Base-by-base conservation (phyloP, 768 basidiomycete species). In the Kwoniella europaea region DNA sequence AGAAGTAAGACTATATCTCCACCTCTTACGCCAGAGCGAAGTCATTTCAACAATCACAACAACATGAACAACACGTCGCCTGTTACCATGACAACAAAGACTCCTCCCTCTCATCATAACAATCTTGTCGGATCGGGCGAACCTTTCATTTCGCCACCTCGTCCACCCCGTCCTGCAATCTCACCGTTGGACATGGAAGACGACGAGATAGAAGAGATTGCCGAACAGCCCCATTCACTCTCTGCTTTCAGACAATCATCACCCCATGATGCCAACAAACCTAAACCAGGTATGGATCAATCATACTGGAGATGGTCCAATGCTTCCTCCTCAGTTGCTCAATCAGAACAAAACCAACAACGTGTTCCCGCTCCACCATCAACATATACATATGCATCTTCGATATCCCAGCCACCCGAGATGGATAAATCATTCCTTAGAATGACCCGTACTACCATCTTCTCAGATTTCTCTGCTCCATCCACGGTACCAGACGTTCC, bases 401-500 rank as follows among this genome's bases (percentile, higher is more conserved):
- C 59, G 9, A 22, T 46, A 2, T 58, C 69, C 5, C n/a, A 43
- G 18, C 59, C 53, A 12, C 53, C 43, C 10, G 67, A 68, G 12
- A 53, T 10, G 24, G 60, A 68, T 44, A 59, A 60, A 3, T 70
- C 68, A 3, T 70, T 64, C 46, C 50, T 70, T 2, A 29, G 68
- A 10, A 46, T 70, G 56, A 64, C 68, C 18, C 35, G 68, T 16
- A 70, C 63, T 0, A 70, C 68, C 22, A 57, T 70, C 3, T 70
- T 64, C 50, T 70, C 68, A 15, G 68, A 70, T 63, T 70, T 64
- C 35, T 64, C 63, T 20, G 68, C 68, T 46, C 68, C 68, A 3
- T 70, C 68, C 12, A 70, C 68, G 1, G 46, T 70, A 29, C 68
- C 68, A 2, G 68, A 70, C 29, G 46, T 70, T 18, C 62, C 56